Base-by-base conservation (phyloP, 495 filamentous ascomycete species). In the Oleoguttula mirabilis region DNA sequence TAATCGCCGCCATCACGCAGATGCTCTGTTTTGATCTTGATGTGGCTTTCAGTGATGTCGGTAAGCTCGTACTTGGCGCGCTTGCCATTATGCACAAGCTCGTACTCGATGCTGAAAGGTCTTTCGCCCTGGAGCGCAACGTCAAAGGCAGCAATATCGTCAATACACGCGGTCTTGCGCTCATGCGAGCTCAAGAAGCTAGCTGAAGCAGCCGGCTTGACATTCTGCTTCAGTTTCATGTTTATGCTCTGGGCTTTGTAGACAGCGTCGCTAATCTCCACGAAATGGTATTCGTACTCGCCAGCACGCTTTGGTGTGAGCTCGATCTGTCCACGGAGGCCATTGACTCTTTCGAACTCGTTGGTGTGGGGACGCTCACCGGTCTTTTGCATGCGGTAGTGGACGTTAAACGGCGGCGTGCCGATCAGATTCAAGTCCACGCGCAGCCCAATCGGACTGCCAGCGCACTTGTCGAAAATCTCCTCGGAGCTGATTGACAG, bases 401-500 rank as follows among this genome's bases (percentile, higher is more conserved):
- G 62, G 19, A 98, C 66, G 6, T 66, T 62, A 63, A 96, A 98
- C 4, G 86, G 86, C 39, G 90, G 90, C 0, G 87, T 92, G 23
- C 90, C 90, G 17, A 84, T 77, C 31, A 98, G 62, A 48, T 94
- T 83, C 32, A 96, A 63, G 51, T 87, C 82, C 17, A 98, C 84
- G 10, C 78, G 70, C 27, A 96, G 68, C 17, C 90, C 90, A 48
- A 98, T 81, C 0, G 88, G 84, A 53, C 84, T 93, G 36, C 86
- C 83, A 28, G 87, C 88, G 60, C 90, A 98, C 51, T 88, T 93
- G 56, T 96, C 90, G 28, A 80, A 79, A 23, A 96, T 83, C 51
- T 84, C 79, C 51, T 93, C 80, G 1, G 76, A 62, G 31, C 66
- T 71, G 27, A 96, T 65, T 4, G 72, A 63, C 40, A 98, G 50